Percentiles rank a stretch among this genome's conserved stretches.
Evolutionary conservation across 768 basidiomycete species (phyloP).

Genomic region (Amylocystis lapponica): DNA sequence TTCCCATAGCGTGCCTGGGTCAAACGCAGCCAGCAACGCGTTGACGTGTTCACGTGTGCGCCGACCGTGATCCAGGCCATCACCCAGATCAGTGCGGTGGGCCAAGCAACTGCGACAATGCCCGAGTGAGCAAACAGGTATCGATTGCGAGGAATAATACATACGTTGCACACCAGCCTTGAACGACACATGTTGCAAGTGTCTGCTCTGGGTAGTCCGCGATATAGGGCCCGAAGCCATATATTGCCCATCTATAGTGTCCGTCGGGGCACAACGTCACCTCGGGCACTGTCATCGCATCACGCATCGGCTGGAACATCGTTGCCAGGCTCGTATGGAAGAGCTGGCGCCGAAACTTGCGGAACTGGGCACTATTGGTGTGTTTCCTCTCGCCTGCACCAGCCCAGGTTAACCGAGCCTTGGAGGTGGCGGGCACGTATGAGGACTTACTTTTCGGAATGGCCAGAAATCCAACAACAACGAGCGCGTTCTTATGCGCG

Average conservation of each 20-base stretch:
- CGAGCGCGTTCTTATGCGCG: conserved; percentile 10
- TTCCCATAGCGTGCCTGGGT: not conserved
- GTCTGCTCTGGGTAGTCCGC: conserved; percentile 30
- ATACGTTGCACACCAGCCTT: conserved; percentile 18
- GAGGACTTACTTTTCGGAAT: too few relatives aligned
- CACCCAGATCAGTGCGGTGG: conserved; percentile 1
- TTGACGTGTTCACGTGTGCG: not conserved
- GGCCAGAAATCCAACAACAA: conserved; percentile 11
- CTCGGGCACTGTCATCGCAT: conserved; percentile 11
- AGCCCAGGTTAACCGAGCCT: too few relatives aligned
- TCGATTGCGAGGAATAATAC: too few relatives aligned
- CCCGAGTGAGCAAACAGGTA: too few relatives aligned
- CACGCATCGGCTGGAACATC: conserved; percentile 6
- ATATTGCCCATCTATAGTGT: conserved; percentile 22
- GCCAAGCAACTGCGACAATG: conserved; percentile 5
- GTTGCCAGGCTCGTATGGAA: conserved; percentile 4
- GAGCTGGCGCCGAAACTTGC: conserved; percentile 12
- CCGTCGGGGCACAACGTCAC: conserved; percentile 19
- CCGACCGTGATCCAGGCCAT: not conserved
- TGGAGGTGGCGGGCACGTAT: too few relatives aligned
- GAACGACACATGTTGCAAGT: conserved; percentile 12
- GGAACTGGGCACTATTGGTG: conserved; percentile 1
- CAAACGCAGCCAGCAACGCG: not conserved
- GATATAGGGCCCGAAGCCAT: conserved; percentile 24
- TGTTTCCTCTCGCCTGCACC: conserved; percentile 4